Evolutionary conservation across 148 eudicot species (phyloP).

Genomic region (Arbutus unedo): DNA sequence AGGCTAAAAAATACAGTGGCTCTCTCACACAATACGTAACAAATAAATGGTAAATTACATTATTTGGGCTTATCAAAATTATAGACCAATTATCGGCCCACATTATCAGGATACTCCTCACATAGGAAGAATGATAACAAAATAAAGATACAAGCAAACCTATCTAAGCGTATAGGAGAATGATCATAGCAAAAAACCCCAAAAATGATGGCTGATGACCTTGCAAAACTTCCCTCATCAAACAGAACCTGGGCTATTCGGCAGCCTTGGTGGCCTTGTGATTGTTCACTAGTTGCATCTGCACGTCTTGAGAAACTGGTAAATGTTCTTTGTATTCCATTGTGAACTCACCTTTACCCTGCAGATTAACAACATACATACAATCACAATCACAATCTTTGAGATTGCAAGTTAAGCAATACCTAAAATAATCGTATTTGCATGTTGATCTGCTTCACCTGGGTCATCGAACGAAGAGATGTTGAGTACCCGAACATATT

Average conservation of each 20-base stretch:
- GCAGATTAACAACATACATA: slow-evolving; percentile 17
- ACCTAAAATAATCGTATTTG: background rate
- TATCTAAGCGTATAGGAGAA: background rate
- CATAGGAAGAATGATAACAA: background rate
- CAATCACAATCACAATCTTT: background rate
- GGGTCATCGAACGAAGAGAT: slow-evolving; percentile 87
- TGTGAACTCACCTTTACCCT: slow-evolving; percentile 98
- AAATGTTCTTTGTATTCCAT: slow-evolving; percentile 95
- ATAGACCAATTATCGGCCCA: slow-evolving; percentile 1
- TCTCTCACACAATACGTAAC: slow-evolving; percentile 3
- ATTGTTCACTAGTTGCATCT: slow-evolving; percentile 67
- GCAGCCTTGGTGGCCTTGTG: slow-evolving; percentile 62
- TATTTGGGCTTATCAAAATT: slow-evolving; percentile 20
- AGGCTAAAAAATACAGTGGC: slow-evolving; percentile 1
- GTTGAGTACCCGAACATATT: slow-evolving; percentile 96
- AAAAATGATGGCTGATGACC: background rate
- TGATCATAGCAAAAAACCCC: background rate
- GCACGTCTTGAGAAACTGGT: slow-evolving; percentile 81
- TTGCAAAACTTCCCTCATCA: background rate
- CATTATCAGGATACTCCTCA: background rate
- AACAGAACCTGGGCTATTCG: slow-evolving; percentile 24
- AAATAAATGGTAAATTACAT: slow-evolving; percentile 12
- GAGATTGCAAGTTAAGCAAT: background rate
- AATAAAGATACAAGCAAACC: slow-evolving; percentile 14
- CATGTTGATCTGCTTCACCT: slow-evolving; percentile 38